Percentiles rank a stretch among this genome's conserved stretches.
phyloP scores from a whole-genome alignment of 169 alveolate species.

The Perkinsus olseni region DNA sequence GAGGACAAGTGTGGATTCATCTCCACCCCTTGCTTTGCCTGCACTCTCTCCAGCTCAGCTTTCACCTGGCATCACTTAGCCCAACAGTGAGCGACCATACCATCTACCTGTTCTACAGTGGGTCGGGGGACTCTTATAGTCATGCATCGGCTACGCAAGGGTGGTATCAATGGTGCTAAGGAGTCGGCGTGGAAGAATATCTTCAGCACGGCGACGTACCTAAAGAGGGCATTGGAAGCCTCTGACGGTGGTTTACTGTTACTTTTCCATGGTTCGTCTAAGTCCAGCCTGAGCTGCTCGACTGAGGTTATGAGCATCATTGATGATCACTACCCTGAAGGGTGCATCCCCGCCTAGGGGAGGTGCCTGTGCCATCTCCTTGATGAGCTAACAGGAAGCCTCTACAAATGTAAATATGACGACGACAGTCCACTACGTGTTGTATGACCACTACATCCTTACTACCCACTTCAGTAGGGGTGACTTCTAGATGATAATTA shows the following conservation, averaged over 20 bases:
- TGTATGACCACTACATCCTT: neutral
- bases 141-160: neutral
- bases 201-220: neutral
- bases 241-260: neutral
- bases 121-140: neutral
- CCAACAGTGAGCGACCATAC: neutral
- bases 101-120: neutral
- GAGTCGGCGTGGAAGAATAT: neutral
- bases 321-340: neutral
- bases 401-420: neutral
- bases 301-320: neutral
- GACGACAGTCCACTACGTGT: neutral
- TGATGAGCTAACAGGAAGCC: neutral
- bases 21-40: neutral
- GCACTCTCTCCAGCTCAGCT: neutral
- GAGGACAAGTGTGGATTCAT: neutral
- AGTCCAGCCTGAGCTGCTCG: neutral
- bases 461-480: neutral
- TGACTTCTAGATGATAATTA: neutral
- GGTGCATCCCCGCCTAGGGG: neutral
- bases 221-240: neutral
- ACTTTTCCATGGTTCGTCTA: neutral
- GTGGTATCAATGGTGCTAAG: neutral
- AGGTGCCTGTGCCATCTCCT: constrained; percentile 2
- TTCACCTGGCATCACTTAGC: neutral